A percentile compares a stretch with the other conserved stretches of the same genome.
Conservation (phyloP, 108 stramenopile genomes). For the Mediolabrus comicus region DNA sequence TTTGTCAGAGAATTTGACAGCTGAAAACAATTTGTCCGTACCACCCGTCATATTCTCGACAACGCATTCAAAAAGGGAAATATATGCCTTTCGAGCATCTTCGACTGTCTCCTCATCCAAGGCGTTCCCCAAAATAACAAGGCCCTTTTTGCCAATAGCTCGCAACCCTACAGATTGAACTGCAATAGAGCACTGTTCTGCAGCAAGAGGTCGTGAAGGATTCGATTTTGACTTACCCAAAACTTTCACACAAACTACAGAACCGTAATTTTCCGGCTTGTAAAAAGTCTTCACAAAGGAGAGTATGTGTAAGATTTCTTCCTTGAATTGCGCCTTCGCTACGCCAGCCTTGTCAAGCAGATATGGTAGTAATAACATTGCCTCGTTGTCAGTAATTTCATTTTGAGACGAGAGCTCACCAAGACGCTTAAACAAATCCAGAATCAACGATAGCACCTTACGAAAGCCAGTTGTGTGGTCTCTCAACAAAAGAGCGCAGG, state of each 20-base stretch:
- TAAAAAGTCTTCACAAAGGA: slow-evolving; percentile 49
- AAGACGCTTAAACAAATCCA: slow-evolving; percentile 36
- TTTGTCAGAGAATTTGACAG: slow-evolving; percentile 49
- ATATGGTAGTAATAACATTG: slow-evolving; percentile 59
- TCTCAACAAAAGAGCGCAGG: slow-evolving; percentile 63
- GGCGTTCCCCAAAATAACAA: slow-evolving; percentile 55
- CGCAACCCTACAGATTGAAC: slow-evolving; percentile 57
- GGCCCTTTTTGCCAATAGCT: slow-evolving; percentile 80
- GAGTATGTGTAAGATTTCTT: slow-evolving; percentile 57
- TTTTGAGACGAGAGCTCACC: slow-evolving; percentile 59
- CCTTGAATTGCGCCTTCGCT: slow-evolving; percentile 69
- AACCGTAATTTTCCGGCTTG: slow-evolving; percentile 57
- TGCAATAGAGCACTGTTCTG: slow-evolving; percentile 55
- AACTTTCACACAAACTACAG: slow-evolving; percentile 66
- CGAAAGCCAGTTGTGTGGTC: slow-evolving; percentile 78
- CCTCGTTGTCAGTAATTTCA: slow-evolving; percentile 54
- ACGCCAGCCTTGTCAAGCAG: slow-evolving; percentile 77
- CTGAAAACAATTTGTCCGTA: slow-evolving; percentile 58
- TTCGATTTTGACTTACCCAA: slow-evolving; percentile 62
- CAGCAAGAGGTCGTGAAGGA: slow-evolving; percentile 66
- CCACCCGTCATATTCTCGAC: slow-evolving; percentile 70
- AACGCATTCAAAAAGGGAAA: slow-evolving; percentile 71
- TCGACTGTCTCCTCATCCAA: slow-evolving; percentile 71
- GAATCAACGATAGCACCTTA: slow-evolving; percentile 54
- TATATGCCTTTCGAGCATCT: slow-evolving; percentile 63